phyloP scores from a whole-genome alignment of 139 green algal species.

The Micromonas commoda region DNA sequence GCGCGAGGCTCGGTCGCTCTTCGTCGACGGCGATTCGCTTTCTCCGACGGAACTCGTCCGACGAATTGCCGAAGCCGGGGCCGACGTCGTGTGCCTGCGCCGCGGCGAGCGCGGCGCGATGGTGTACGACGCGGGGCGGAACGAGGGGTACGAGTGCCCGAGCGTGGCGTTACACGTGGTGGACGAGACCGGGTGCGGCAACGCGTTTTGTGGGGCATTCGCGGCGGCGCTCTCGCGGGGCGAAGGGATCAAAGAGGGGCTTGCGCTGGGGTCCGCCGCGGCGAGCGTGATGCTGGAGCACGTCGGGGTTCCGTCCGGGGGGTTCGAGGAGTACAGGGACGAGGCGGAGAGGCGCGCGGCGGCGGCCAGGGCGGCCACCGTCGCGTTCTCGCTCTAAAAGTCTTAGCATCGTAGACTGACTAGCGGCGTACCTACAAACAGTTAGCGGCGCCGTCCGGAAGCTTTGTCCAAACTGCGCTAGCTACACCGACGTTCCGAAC shows the following conservation, averaged over 20 bases:
- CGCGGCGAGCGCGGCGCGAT: not conserved
- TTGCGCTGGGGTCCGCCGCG: not conserved
- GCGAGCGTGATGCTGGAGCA: slow-evolving; percentile 20
- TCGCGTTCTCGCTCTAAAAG: not conserved
- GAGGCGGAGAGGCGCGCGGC: not conserved
- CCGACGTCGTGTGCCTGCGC: not conserved
- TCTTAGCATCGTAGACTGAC: no score
- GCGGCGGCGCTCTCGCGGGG: not conserved
- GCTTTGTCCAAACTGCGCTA: no score
- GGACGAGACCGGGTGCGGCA: slow-evolving; percentile 11
- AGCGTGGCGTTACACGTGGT: not conserved
- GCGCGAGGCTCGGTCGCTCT: not conserved
- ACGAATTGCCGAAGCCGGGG: not conserved
- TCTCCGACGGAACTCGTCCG: not conserved
- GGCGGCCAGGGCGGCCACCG: no score
- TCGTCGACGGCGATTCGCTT: not conserved
- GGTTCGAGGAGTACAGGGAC: not conserved
- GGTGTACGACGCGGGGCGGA: not conserved
- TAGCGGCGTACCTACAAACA: no score
- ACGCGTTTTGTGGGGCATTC: slow-evolving; percentile 16
- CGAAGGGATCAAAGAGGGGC: not conserved
- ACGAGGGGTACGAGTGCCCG: not conserved
- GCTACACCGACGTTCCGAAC: no score
- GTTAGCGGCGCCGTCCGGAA: no score
- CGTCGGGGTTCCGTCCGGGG: slow-evolving; percentile 2